Evolutionary conservation across 2,329 filamentous ascomycete genomes (phyloP).

Genomic region (Stachybotrys echinatus): DNA sequence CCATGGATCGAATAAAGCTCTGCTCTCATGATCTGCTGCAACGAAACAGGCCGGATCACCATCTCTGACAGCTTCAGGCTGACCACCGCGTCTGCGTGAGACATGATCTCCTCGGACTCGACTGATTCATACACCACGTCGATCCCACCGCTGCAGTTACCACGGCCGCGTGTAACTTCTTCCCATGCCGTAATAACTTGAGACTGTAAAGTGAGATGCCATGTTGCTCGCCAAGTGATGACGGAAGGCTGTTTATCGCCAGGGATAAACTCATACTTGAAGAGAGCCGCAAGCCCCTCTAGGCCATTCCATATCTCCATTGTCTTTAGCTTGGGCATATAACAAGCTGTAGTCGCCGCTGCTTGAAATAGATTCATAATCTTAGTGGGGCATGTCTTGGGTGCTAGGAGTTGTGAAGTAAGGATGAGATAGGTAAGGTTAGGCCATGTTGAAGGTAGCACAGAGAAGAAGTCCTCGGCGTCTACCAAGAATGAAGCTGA

Average conservation of each 20-base stretch:
- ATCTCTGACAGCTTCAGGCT: background rate
- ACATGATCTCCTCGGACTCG: background rate
- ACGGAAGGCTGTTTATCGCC: conserved; percentile 2
- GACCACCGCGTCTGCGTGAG: background rate
- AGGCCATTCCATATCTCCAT: conserved; percentile 27
- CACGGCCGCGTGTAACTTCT: conserved; percentile 4
- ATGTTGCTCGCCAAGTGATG: conserved; percentile 11
- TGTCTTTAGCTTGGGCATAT: conserved; percentile 22
- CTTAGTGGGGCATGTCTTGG: conserved; percentile 4
- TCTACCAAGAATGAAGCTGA: conserved; percentile 1
- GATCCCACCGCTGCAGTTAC: background rate
- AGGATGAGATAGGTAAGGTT: conserved; percentile 20
- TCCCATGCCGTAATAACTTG: conserved; percentile 12
- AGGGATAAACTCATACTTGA: conserved; percentile 10
- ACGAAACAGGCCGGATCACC: conserved; percentile 19
- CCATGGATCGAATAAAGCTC: background rate
- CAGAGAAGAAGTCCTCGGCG: background rate
- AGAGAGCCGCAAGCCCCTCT: conserved; percentile 14
- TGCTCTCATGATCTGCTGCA: background rate
- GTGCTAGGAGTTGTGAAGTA: conserved; percentile 18
- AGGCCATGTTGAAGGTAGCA: conserved; percentile 10
- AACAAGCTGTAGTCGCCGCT: conserved; percentile 16
- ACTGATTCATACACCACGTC: background rate
- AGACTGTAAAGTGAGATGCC: conserved; percentile 3
- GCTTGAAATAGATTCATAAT: conserved; percentile 16